Evolutionary conservation across 208 protist genomes (phyloP), one percentile per base, ranked within the genome.

Genomic region (Entamoeba nuttalli): DNA sequence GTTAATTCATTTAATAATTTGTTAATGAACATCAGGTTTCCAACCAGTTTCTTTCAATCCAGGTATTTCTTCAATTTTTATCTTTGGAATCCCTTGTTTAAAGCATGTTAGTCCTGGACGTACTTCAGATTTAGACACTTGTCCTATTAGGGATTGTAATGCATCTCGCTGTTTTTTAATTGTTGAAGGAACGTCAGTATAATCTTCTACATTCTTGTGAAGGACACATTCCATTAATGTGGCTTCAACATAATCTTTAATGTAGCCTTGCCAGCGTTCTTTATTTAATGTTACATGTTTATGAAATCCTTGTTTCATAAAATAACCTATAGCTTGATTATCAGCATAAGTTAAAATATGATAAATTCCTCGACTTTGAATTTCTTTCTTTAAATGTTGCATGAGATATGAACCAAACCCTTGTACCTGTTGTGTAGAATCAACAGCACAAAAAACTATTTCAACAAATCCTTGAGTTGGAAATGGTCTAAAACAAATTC

Each of bases 321-420:
- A 96, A 50, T 95, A 96, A 52, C 52, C 95, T 14, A 96, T 53
- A 2, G 95, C 95, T 15, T 21, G 25, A 51, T 96, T 95, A 30
- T 96, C 95, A 19, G 95, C 95, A 50, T 96, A 96, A 9, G 95
- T 96, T 30, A 96, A 25, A 0, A 96, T 95, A 53, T 93, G 73
- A 41, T 71, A 35, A 44, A 95, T 73, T 19, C 25, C 15, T 51
- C 21, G 14, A 41, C 15, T 57, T n/a, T 50, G 50, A 35, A 48
- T 30, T 41, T 51, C 25, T n/a, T 94, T 30, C 30, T 95, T 95
- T 35, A 95, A 19, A 52, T 94, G 94, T 41, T 93, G 51, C 94
- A 95, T 95, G 0, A 95, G 4, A 41, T 30, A 35, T 7, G 69
- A 52, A 30, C 94, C 94, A n/a, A 73, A 35, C 4, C 94, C 94